Conservation (phyloP, 805 yeast genomes). For the Metschnikowia reukaufii region DNA sequence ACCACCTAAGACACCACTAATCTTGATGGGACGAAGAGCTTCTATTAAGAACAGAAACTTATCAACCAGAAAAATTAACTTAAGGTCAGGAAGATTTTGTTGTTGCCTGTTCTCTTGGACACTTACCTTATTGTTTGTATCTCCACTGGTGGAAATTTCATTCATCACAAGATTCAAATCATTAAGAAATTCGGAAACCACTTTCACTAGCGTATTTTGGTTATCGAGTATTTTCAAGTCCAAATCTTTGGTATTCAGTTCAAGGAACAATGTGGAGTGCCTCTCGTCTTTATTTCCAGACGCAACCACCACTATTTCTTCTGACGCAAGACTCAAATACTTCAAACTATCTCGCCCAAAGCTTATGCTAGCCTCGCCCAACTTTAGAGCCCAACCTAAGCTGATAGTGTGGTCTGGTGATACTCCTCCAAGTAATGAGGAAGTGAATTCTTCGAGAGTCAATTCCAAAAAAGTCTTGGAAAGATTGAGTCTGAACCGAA, state of each 20-base stretch:
- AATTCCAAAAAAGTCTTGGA: conserved; percentile 11
- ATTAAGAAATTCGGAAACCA: conserved; percentile 1
- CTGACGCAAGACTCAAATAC: neutral
- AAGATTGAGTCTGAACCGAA: conserved; percentile 6
- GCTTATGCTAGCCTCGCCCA: conserved; percentile 2
- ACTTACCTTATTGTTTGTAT: neutral
- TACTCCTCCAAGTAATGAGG: neutral
- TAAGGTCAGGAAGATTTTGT: conserved; percentile 6
- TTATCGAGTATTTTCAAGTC: conserved; percentile 12
- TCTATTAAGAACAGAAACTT: conserved; percentile 5
- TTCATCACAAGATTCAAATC: neutral
- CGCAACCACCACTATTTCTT: conserved; percentile 4
- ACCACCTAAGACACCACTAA: conserved; percentile 8
- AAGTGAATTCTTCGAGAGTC: neutral
- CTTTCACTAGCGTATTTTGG: conserved; percentile 1
- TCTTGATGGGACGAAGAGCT: conserved; percentile 11
- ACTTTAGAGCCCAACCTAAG: conserved; percentile 8
- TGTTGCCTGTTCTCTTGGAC: neutral
- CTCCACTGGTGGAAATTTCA: neutral
- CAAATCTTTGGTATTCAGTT: conserved; percentile 3
- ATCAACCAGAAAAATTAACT: conserved; percentile 3
- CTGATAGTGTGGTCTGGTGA: neutral
- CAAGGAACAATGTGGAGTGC: neutral
- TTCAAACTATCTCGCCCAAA: conserved; percentile 1
- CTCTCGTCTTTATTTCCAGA: conserved; percentile 1